Base-by-base conservation (phyloP, 805 yeast genomes). In the Maudiozyma barnettii region DNA sequence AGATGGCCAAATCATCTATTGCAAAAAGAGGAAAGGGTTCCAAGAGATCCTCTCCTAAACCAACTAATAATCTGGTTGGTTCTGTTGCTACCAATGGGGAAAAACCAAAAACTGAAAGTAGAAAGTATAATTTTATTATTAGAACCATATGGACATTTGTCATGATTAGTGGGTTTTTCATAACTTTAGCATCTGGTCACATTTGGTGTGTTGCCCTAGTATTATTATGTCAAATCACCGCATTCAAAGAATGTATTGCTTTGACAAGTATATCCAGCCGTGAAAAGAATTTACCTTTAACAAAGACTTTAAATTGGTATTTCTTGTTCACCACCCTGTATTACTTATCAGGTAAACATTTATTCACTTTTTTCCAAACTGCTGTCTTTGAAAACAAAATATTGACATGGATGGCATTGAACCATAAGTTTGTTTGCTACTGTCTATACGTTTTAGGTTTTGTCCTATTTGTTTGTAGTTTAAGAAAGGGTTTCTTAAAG, bases 121-220 rank as follows among this genome's bases (percentile, higher is more conserved):
- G 56, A 47, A 53, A 53, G 36, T 57, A 58, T 41, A 61, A 60
- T 39, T 89, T 93, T 59, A 63, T 89, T 42, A 86, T 89, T 22
- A 79, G 99, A 55, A 82, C 98, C 3, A 72, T 85, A 43, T 93
- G 98, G 98, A 85, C 97, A 0, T 66, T 93, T 57, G 88, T 93
- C 16, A 90, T 93, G 97, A 82, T 93, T 50, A 66, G 72, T 16
- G 79, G 79, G 5, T 84, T 89, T 65, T 78, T 87, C 51, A 67
- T 75, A 36, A 73, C 84, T 22, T 69, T 90, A 43, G 81, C 85
- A 26, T 77, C 90, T 9, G 99, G 99, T 39, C 98, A 90, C 61
- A 69, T 84, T 46, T 81, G 89, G 73, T 77, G 89, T 45, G 84
- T 90, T 49, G 64, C 77, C 5, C 70, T 86, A 49, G 88, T 91